Base-by-base conservation (phyloP, 495 filamentous ascomycete species). In the Aspergillus baeticus region DNA sequence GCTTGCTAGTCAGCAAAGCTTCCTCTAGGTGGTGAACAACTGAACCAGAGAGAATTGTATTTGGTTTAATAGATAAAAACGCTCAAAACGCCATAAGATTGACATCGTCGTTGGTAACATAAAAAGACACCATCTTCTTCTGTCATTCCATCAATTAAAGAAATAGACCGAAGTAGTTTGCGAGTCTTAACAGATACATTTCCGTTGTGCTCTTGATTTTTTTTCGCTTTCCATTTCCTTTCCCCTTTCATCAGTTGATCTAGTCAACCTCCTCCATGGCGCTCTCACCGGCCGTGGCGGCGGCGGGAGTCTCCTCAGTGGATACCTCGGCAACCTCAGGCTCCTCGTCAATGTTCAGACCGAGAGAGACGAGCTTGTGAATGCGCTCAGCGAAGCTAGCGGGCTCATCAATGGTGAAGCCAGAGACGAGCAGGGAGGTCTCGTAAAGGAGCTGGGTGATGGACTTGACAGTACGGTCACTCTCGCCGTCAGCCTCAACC, bases 401-500 rank as follows among this genome's bases (percentile, higher is more conserved):
- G 54, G 94, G 94, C 85, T 98, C 94, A 63, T 98, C 94, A 67
- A 98, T 96, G 71, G 94, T 98, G 87, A 98, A 98, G 65, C 94
- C 94, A 54, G 94, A 98, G 64, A 98, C 94, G 44, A 98, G 79
- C 45, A 98, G 90, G 21, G 95, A 96, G 63, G 94, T 98, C 87
- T 98, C 94, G 82, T 90, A 98, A 60, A 98, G 84, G 20, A 98
- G 88, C 80, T 93, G 91, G 56, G 92, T 93, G 76, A 98, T 97
- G 47, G 89, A 93, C 84, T 97, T 96, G 81, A 98, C 94, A 37
- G 91, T 96, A 73, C 91, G 91, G 84, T 96, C 92, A 69, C 89
- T 89, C 90, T 96, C 92, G 58, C 94, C 94, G 71, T 98, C 95
- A 42, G 88, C 71, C 82, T 96, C 95, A 58, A 96, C 90, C 89